These are phyloP conservation scores for Tricladium varicosporioides DNA, from an alignment of 2,329 filamentous ascomycete species.

Conservation along the genomic window DNA sequence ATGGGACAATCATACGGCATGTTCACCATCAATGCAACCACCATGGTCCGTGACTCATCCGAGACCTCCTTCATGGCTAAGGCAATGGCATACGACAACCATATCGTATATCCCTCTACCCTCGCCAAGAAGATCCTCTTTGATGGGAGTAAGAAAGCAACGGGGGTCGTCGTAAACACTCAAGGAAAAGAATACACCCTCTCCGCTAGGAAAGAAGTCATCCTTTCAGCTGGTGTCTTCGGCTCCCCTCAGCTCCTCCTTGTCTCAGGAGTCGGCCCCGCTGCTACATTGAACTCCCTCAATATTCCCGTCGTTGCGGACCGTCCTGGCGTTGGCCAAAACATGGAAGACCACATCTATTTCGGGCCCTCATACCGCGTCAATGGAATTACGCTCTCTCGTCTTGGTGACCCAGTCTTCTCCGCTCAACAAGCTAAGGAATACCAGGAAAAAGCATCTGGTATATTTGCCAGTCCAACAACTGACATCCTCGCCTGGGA, in stretches of 20 bases:
- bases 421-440: neutral
- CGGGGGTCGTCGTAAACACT: neutral
- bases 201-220: constrained; percentile 23
- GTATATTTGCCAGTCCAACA: constrained; percentile 12
- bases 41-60: constrained; percentile 34
- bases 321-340: constrained; percentile 49
- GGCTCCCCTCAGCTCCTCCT: constrained; percentile 51
- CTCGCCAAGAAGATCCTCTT: constrained; percentile 2
- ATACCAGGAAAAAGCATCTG: constrained; percentile 1
- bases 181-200: neutral
- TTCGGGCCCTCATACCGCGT: constrained; percentile 10
- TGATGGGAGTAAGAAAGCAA: neutral
- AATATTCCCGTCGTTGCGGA: constrained; percentile 45
- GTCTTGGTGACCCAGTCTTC: constrained; percentile 5
- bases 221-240: constrained; percentile 43
- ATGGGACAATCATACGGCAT: constrained; percentile 37
- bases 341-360: constrained; percentile 41
- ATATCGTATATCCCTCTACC: neutral
- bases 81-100: neutral
- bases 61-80: constrained; percentile 36
- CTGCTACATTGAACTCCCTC: constrained; percentile 40
- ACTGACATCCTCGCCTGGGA: constrained; percentile 16
- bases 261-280: constrained; percentile 45
- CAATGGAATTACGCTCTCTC: constrained; percentile 3
- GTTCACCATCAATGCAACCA: constrained; percentile 28